These are phyloP conservation scores for Boletus coccyginus DNA, from an alignment of 768 basidiomycete species.

Conservation along the genomic window DNA sequence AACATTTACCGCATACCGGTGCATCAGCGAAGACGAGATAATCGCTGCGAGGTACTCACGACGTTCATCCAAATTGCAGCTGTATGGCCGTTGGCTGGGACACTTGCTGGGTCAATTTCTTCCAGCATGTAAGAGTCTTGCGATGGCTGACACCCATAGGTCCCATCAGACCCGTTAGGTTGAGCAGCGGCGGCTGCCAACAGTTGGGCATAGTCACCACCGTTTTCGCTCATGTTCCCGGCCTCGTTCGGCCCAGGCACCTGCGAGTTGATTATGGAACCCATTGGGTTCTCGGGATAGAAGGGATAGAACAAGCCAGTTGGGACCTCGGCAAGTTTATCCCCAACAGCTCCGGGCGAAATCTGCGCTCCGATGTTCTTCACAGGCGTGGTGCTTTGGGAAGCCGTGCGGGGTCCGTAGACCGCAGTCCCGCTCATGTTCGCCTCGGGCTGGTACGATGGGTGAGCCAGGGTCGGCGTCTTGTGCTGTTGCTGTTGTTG, in stretches of 20 bases:
- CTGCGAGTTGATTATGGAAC: constrained; percentile 17
- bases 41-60: constrained; percentile 36
- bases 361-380: constrained; percentile 22
- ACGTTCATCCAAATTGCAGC: constrained; percentile 43
- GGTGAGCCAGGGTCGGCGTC: constrained; percentile 37
- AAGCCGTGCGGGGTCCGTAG: constrained; percentile 29
- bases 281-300: constrained; percentile 55
- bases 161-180: constrained; percentile 48
- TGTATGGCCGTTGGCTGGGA: constrained; percentile 29
- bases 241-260: constrained; percentile 17
- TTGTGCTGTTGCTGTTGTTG: constrained; percentile 34
- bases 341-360: constrained; percentile 22
- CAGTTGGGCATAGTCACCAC: constrained; percentile 48
- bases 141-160: constrained; percentile 52
- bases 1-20: constrained; percentile 12
- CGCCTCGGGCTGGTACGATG: constrained; percentile 33
- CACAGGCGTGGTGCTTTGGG: constrained; percentile 30
- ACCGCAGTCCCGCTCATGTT: constrained; percentile 14
- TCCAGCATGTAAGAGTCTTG: constrained; percentile 70
- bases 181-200: constrained; percentile 59
- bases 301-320: constrained; percentile 74
- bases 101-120: constrained; percentile 49
- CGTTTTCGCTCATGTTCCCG: constrained; percentile 15
- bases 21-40: constrained; percentile 32
- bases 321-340: constrained; percentile 63